Base-by-base conservation (phyloP, 192 early-diverging fungal genomes). In the Gorgonomyces haynaldii region DNA sequence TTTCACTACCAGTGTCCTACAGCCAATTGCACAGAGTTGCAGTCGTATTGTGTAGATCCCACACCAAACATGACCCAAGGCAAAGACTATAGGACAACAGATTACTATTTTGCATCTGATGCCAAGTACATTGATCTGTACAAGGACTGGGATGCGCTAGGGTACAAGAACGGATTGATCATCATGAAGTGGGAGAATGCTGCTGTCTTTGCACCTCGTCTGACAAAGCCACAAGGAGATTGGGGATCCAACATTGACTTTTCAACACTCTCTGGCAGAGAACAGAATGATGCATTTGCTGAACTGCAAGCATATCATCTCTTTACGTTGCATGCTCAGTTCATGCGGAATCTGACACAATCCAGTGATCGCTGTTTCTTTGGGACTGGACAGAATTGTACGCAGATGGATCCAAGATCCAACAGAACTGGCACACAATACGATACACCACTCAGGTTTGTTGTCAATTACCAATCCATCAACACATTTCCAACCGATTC, bases 101-200 rank as follows among this genome's bases (percentile, higher is more conserved):
- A 31, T n/a, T 24, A 10, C 25, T 34, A 42, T 31, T 58, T 58
- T 45, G 25, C 43, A 10, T 23, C 45, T 12, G 43, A 58, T 28
- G 56, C 43, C 2, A 55, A 24, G 19, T 37, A 56, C 23, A 56
- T 58, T 29, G 49, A 58, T 31, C 37, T 42, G 16, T 37, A 56
- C 16, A 13, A 23, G 8, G 45, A 58, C 25, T 58, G 56, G 56
- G 21, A 35, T 9, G 36, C 21, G 1, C 22, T 54, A n/a, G 32
- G 42, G 21, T 62, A 40, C 39, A 31, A 27, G 5, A 42, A 56
- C 26, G 37, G 32, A 9, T 13, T 16, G 7, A 27, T 56, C 22
- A n/a, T 38, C 17, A 43, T 56, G 39, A 10, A 24, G 20, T 56
- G 54, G 54, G 31, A 39, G 10, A 45, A 50, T 13, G 54, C 54